Conservation (phyloP, 192 early-diverging fungal genomes). For the Thoreauomyces humboldtii region DNA sequence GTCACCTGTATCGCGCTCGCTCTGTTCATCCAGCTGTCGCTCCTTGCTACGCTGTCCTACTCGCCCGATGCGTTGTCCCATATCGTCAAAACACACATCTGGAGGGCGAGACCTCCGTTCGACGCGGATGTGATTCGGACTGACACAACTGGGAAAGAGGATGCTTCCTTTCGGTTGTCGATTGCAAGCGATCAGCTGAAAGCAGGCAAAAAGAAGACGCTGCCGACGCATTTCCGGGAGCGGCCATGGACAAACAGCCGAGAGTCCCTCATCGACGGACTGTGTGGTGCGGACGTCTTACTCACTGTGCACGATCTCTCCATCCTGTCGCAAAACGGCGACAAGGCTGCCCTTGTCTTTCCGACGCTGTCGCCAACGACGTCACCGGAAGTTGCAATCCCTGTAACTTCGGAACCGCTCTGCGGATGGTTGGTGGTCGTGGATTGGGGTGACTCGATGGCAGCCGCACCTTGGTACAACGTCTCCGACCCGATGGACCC, state of each 20-base stretch:
- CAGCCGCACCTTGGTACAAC: background rate
- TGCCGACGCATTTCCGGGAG: too few species aligned
- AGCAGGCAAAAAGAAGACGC: background rate
- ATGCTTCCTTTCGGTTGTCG: too few species aligned
- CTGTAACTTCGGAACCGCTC: background rate
- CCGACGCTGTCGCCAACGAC: too few species aligned
- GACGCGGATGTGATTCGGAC: too few species aligned
- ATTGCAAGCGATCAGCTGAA: background rate
- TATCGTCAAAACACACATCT: background rate
- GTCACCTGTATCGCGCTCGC: background rate
- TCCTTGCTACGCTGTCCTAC: background rate
- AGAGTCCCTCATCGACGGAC: too few species aligned
- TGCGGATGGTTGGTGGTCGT: conserved; percentile 17
- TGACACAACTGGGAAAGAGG: too few species aligned
- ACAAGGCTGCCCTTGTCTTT: too few species aligned
- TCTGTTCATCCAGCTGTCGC: background rate
- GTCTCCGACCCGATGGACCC: too few species aligned
- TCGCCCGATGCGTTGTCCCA: background rate
- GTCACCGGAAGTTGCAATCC: too few species aligned
- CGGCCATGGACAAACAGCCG: background rate
- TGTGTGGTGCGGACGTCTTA: too few species aligned
- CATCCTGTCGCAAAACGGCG: too few species aligned
- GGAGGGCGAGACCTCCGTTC: background rate
- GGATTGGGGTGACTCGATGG: conserved; percentile 1
- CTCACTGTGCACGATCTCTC: too few species aligned